A percentile compares a stretch with the other conserved stretches of the same genome.
These are phyloP conservation scores for Globisporangium cederbergense DNA, from an alignment of 352 stramenopile genomes.

Conservation along the genomic window DNA sequence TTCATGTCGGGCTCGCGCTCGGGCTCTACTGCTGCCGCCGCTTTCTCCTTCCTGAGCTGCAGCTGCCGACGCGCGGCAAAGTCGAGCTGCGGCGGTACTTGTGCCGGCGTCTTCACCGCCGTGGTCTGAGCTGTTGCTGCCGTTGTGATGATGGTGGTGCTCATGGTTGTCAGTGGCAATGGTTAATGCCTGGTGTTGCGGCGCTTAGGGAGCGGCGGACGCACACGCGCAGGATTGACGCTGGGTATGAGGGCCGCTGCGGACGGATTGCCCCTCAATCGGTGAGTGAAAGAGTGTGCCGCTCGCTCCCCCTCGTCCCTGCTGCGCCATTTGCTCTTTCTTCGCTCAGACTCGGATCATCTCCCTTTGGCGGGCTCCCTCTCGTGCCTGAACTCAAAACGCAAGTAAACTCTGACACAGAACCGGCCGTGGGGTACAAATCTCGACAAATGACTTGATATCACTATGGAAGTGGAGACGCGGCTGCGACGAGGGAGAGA, in stretches of 20 bases:
- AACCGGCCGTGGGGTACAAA: background rate
- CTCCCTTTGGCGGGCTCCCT: background rate
- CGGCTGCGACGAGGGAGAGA: slow-evolving; percentile 8
- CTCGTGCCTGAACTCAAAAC: background rate
- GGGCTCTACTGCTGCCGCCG: slow-evolving; percentile 16
- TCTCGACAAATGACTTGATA: background rate
- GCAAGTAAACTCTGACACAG: background rate
- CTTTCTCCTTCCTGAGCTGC: background rate
- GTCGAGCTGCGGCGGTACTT: slow-evolving; percentile 6
- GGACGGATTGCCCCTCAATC: background rate
- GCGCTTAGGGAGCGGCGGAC: background rate
- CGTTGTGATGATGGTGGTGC: background rate
- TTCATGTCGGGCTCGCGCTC: slow-evolving; percentile 25
- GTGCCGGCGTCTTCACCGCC: slow-evolving; percentile 2
- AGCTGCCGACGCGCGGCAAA: slow-evolving; percentile 6
- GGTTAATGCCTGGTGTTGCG: background rate
- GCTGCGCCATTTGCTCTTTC: background rate
- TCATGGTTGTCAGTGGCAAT: background rate
- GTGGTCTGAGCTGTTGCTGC: background rate
- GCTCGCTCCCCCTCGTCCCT: background rate
- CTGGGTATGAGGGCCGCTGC: background rate
- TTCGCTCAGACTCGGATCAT: background rate
- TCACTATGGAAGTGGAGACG: background rate
- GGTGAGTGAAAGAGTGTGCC: background rate
- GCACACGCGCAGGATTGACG: background rate